Evolutionary conservation across 1,284 basidiomycete genomes (phyloP), one percentile per base, ranked within the genome.

Genomic region (Pascua guehoae): DNA sequence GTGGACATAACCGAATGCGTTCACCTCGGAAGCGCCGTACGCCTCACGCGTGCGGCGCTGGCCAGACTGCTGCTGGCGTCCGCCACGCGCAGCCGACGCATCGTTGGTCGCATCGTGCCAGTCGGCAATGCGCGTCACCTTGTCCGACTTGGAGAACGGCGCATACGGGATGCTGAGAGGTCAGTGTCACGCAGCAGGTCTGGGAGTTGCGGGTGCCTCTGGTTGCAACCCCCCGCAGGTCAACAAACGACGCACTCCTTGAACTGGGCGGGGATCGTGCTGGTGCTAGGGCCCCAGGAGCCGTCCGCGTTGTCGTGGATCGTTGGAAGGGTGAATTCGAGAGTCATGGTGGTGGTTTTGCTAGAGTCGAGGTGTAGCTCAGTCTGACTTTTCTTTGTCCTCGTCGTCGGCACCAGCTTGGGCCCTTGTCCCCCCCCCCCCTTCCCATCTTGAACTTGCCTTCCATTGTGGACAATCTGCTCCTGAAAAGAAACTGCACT

Each of bases 1-100:
- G 79, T 98, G 94, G 81, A 95, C 94, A 79, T 97, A 97, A 36
- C 92, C 90, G 74, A 98, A 98, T n/a, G 92, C 91, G 70, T 87
- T 94, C 60, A 88, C 87, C 64, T 90, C 92, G 12, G 71, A 67
- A 9, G 79, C 79, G 43, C 78, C 79, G 64, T 79, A 79, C 8
- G 78, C 78, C 60, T 80, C 78, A 53, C 78, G 71, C 18, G 72
- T 70, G n/a, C 63, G 69, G 57, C 75, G 71, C 64, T 69, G 72
- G 57, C 56, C 62, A 55, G 54, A 63, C 57, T 53, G 55, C 54
- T 57, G 60, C 61, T 54, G 53, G 58, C 66, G 67, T 51, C 48
- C 49, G 38, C 51, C 51, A 14, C 65, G 65, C 39, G 53, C 56
- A 47, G 57, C 54, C 12, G 58, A 56, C 8, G 54, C 86, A 85